Percentiles rank a stretch among this genome's conserved stretches.
Evolutionary conservation across 169 alveolate species (phyloP).

Genomic region (Eimeria praecox): DNA sequence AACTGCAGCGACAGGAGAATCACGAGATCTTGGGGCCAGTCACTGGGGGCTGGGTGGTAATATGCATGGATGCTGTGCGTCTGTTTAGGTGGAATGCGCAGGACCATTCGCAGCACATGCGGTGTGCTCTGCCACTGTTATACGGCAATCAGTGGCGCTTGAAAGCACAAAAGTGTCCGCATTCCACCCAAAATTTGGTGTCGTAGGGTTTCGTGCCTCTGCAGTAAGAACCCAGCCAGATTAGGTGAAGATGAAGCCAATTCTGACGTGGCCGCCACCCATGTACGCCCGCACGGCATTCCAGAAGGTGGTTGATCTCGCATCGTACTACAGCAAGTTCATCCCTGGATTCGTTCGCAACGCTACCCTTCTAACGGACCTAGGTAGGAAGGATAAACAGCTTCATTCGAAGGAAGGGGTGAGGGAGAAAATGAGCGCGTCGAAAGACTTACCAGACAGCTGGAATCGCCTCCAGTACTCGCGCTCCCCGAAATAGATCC

Average conservation of each 20-base stretch:
- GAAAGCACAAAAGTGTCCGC: neutral
- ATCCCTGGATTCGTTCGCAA: no score
- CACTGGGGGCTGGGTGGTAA: neutral
- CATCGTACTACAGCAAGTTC: neutral
- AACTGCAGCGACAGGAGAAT: neutral
- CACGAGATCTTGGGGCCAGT: neutral
- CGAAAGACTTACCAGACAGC: no score
- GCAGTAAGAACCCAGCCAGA: neutral
- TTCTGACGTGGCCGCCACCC: neutral
- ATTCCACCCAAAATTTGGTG: neutral
- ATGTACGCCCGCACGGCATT: neutral
- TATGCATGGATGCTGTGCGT: neutral
- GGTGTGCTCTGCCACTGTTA: neutral
- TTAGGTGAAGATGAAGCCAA: neutral
- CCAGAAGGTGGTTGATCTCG: neutral
- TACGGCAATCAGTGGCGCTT: neutral
- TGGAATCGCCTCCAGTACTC: no score
- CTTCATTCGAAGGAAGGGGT: no score
- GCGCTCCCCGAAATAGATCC: no score
- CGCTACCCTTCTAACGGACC: no score
- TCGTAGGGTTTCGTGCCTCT: neutral
- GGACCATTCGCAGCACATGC: neutral
- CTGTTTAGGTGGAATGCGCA: neutral
- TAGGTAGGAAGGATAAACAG: no score
- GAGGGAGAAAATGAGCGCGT: no score